These are phyloP conservation scores for Solanum hybrid DNA, from an alignment of 305 asterid species.

Conservation along the genomic window DNA sequence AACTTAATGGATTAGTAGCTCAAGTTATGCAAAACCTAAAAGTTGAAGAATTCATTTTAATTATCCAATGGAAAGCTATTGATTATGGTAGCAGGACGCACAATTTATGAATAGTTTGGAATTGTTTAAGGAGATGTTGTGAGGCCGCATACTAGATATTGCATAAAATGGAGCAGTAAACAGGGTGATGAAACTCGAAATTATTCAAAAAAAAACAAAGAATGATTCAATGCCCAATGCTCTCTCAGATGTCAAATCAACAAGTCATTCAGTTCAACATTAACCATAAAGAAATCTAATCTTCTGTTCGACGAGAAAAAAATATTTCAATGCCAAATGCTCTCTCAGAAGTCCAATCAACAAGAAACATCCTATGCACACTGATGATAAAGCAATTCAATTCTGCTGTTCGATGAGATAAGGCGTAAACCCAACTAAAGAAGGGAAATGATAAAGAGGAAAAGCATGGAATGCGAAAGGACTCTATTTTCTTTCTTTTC, in stretches of 20 bases:
- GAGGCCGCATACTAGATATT: neutral
- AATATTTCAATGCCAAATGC: neutral
- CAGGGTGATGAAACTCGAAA: neutral
- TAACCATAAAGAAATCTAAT: neutral
- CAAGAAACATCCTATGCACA: neutral
- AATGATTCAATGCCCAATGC: neutral
- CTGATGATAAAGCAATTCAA: neutral
- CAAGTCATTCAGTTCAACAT: neutral
- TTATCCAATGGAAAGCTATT: neutral
- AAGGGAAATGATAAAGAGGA: neutral
- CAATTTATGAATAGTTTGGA: neutral
- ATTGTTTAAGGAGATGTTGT: neutral
- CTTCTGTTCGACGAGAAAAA: neutral
- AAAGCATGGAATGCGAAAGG: neutral
- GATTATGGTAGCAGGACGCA: neutral
- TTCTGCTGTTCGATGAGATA: neutral
- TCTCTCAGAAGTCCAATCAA: neutral
- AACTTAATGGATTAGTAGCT: neutral
- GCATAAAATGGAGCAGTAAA: neutral
- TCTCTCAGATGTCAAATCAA: slow-evolving; percentile 8
- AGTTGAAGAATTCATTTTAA: neutral
- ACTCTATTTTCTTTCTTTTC: neutral
- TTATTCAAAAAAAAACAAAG: neutral
- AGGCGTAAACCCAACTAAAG: neutral
- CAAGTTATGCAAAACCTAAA: neutral